Evolutionary conservation across 129 eudicot species (phyloP).

Genomic region (Kitagawia praeruptora): DNA sequence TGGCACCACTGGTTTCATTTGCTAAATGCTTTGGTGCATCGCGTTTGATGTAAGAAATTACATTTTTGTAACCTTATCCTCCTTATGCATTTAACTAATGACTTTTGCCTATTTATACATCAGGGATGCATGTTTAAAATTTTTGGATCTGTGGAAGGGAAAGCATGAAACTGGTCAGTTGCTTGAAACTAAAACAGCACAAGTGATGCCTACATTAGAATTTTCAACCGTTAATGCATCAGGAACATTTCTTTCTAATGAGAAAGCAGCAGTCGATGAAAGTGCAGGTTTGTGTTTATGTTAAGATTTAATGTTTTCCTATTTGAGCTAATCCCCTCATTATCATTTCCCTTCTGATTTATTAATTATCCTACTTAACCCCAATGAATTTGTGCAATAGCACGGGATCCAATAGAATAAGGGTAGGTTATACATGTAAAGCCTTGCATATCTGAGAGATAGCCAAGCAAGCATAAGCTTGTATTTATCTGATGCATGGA

Average conservation of each 20-base stretch:
- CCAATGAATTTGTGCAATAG: not conserved
- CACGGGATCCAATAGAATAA: not conserved
- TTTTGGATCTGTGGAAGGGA: slow-evolving; percentile 69
- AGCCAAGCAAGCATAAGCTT: not conserved
- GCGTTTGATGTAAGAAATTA: slow-evolving; percentile 63
- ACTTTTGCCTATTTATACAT: slow-evolving; percentile 13
- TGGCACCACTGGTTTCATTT: slow-evolving; percentile 58
- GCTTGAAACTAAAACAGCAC: slow-evolving; percentile 74
- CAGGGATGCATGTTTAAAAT: slow-evolving; percentile 82
- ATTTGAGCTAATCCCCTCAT: not conserved
- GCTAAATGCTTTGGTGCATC: slow-evolving; percentile 89
- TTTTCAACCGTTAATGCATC: slow-evolving; percentile 47
- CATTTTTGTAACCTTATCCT: not conserved
- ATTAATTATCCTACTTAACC: not conserved
- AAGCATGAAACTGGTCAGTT: slow-evolving; percentile 93
- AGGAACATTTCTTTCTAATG: slow-evolving; percentile 55
- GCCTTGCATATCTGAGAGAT: not conserved
- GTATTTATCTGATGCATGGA: not conserved
- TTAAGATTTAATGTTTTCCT: not conserved
- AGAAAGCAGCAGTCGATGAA: slow-evolving; percentile 23
- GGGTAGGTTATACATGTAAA: not conserved
- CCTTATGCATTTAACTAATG: not conserved
- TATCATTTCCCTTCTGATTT: not conserved
- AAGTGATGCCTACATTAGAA: slow-evolving; percentile 41
- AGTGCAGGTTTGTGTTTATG: slow-evolving; percentile 31